Conservation (phyloP, 2,329 filamentous ascomycete genomes). For the Calonectria montana region DNA sequence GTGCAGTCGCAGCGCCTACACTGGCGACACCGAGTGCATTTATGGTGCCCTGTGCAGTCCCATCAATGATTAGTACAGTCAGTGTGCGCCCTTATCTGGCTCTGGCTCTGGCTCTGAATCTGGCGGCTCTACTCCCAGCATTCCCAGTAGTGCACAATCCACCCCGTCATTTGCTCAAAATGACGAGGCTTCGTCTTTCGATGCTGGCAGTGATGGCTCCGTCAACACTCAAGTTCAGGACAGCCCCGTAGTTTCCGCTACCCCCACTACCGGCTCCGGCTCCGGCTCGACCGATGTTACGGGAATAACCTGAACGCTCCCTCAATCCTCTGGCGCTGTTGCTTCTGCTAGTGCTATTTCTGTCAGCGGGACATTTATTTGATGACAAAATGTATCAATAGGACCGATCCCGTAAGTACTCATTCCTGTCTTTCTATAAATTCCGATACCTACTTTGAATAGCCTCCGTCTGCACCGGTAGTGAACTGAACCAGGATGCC, state of each 20-base stretch:
- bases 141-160: neutral
- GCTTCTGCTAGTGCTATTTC: constrained; percentile 32
- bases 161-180: neutral
- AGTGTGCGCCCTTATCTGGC: constrained; percentile 27
- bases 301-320: constrained; percentile 35
- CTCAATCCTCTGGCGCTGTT: constrained; percentile 31
- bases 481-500: constrained; percentile 39
- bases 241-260: neutral
- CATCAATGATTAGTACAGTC: constrained; percentile 37
- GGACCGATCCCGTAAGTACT: constrained; percentile 34
- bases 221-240: neutral
- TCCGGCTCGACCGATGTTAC: constrained; percentile 21
- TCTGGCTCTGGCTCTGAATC: neutral
- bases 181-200: neutral
- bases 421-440: neutral
- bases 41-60: constrained; percentile 29
- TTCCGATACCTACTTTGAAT: neutral
- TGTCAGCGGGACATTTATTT: constrained; percentile 33
- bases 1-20: constrained; percentile 30
- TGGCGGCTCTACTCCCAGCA: neutral
- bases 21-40: constrained; percentile 28
- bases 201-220: neutral
- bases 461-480: constrained; percentile 40
- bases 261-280: constrained; percentile 9
- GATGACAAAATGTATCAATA: constrained; percentile 37